Evolutionary conservation across 2,329 filamentous ascomycete genomes (phyloP).

Genomic region (Dothistroma pini): DNA sequence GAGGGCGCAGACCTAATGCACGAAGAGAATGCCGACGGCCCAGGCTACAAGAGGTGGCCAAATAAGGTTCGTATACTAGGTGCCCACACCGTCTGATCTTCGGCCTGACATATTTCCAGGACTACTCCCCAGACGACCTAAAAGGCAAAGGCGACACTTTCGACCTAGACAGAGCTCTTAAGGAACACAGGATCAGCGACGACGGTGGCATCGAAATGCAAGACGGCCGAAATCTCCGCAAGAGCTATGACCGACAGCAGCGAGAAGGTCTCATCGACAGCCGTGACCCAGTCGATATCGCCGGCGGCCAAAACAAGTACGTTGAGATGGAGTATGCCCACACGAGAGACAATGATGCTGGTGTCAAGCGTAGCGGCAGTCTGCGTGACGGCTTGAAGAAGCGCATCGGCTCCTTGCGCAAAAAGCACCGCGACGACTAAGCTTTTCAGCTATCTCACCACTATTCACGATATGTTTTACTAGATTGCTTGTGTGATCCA

Average conservation of each 20-base stretch:
- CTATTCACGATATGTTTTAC: neutral
- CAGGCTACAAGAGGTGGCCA: conserved; percentile 74
- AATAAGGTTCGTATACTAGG: conserved; percentile 58
- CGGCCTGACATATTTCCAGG: conserved; percentile 25
- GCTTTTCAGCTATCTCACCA: neutral
- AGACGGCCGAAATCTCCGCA: conserved; percentile 38
- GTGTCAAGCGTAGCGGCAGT: conserved; percentile 34
- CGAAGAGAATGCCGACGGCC: conserved; percentile 63
- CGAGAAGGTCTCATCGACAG: conserved; percentile 27
- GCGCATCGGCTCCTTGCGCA: conserved; percentile 46
- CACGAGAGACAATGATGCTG: conserved; percentile 23
- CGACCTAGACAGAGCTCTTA: conserved; percentile 64
- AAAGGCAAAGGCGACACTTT: conserved; percentile 80
- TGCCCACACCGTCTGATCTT: conserved; percentile 1
- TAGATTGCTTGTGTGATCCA: neutral
- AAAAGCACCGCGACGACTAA: conserved; percentile 27
- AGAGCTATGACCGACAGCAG: conserved; percentile 35
- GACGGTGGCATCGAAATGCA: conserved; percentile 43
- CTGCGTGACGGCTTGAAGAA: conserved; percentile 42
- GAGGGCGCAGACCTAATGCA: conserved; percentile 86
- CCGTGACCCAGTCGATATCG: conserved; percentile 33
- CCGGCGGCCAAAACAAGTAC: conserved; percentile 33
- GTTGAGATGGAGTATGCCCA: conserved; percentile 33
- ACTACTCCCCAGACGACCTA: conserved; percentile 71
- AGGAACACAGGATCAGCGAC: conserved; percentile 52